Conservation (phyloP, 2,329 filamentous ascomycete genomes). For the Fusarium zealandicum region DNA sequence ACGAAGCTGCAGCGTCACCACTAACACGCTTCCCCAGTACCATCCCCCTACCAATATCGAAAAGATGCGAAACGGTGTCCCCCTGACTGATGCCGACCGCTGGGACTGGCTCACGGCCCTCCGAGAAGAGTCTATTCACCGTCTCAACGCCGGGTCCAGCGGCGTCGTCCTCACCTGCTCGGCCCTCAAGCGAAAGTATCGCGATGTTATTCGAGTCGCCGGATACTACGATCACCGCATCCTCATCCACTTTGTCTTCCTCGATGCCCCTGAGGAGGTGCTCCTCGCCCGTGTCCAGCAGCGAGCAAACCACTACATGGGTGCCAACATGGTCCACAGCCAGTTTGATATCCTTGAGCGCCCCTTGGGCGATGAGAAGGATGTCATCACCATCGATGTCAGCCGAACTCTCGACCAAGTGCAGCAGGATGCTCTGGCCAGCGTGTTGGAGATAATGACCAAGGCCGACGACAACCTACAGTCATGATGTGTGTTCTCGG, state of each 20-base stretch:
- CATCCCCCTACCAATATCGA: slow-evolving; percentile 81
- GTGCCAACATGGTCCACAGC: slow-evolving; percentile 91
- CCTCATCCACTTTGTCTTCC: slow-evolving; percentile 91
- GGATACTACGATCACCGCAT: slow-evolving; percentile 76
- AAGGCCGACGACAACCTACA: slow-evolving; percentile 34
- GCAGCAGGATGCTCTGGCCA: slow-evolving; percentile 63
- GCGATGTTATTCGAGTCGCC: slow-evolving; percentile 86
- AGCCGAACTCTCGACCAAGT: slow-evolving; percentile 66
- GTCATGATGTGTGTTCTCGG: neutral
- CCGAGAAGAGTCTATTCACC: slow-evolving; percentile 70
- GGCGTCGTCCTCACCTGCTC: slow-evolving; percentile 97
- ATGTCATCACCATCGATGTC: slow-evolving; percentile 77
- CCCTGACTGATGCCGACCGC: slow-evolving; percentile 89
- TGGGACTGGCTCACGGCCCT: slow-evolving; percentile 95
- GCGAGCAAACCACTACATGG: slow-evolving; percentile 92
- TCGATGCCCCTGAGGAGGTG: slow-evolving; percentile 77
- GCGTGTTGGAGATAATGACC: slow-evolving; percentile 62
- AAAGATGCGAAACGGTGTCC: slow-evolving; percentile 87
- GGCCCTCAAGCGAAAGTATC: slow-evolving; percentile 95
- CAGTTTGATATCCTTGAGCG: slow-evolving; percentile 90
- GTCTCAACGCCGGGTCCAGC: slow-evolving; percentile 62
- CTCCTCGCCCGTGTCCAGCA: slow-evolving; percentile 77
- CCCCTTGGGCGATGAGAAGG: slow-evolving; percentile 72
- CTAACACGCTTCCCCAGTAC: slow-evolving; percentile 60
- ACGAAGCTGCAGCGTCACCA: slow-evolving; percentile 6